These are phyloP conservation scores for Coemansia sp. DNA, from an alignment of 192 early-diverging fungal genomes.

Conservation along the genomic window DNA sequence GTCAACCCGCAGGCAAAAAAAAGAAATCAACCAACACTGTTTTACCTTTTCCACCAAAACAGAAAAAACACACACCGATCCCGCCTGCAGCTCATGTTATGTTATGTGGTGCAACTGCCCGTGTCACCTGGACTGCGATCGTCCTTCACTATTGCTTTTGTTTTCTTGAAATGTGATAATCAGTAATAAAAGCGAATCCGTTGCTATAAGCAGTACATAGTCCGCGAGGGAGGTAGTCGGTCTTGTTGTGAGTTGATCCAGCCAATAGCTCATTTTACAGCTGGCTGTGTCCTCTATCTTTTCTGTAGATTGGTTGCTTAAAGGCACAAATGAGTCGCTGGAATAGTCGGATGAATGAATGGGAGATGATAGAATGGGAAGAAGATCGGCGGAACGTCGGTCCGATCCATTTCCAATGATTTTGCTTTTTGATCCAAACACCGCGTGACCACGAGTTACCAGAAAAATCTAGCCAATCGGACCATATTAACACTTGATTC, in stretches of 20 bases:
- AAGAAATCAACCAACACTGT: no score
- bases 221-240: not conserved
- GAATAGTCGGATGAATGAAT: not conserved
- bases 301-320: no score
- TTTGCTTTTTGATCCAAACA: no score
- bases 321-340: not conserved
- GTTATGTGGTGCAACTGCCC: conserved; percentile 5
- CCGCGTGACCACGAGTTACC: no score
- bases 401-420: no score
- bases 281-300: not conserved
- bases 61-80: no score
- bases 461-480: no score
- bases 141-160: not conserved
- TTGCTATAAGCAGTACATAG: not conserved
- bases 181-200: not conserved
- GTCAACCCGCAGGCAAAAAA: not conserved
- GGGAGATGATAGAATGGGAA: not conserved
- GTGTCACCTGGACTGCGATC: conserved; percentile 10
- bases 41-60: no score
- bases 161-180: not conserved
- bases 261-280: not conserved
- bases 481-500: no score
- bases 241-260: not conserved
- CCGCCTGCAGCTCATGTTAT: not conserved
- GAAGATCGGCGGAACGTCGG: no score